Evolutionary conservation across 768 basidiomycete species (phyloP), one percentile per base, ranked within the genome.

Genomic region (Termitomyces sp.): DNA sequence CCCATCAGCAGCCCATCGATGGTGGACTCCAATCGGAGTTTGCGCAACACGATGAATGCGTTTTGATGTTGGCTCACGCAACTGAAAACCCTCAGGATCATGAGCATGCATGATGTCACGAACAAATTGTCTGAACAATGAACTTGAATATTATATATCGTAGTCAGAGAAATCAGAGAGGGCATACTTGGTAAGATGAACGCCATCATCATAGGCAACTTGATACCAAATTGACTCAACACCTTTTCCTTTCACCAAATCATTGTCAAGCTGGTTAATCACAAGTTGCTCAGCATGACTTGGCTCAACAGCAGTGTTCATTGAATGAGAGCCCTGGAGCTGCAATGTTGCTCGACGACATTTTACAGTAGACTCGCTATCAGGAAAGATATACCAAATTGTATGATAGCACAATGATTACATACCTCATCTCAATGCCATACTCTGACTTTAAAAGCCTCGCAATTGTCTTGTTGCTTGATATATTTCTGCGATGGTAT

Each of bases 1-100:
- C 0, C 77, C 50, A 52, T 39, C 3, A n/a, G 24, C 37, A 27
- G 16, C 16, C 24, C 24, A 54, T 15, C 16, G 4, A 2, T 54
- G 16, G 30, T 54, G 37, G 30, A 27, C 9, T 11, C 37, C 37
- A 41, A 54, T n/a, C 6, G 16, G 37, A 41, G 9, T n/a, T 15
- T 50, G 11, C 3, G 39, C 27, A 9, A 18, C 4, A 41, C 9
- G 4, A n/a, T 18, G 11, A 30, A 41, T n/a, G 12, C 4, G 9
- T 8, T 11, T 9, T 24, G 37, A 16, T 8, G 24, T 16, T 18
- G 24, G 36, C 16, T 27, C 30, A 4, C 1, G 24, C 4, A 8
- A 3, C 6, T 9, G 16, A 41, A 54, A 54, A 18, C 37, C 16
- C n/a, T 54, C 24, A 7, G 24, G 15, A 20, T 41, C 37, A 31